Base-by-base conservation (phyloP, 2,329 filamentous ascomycete species). In the Cordyceps militaris region DNA sequence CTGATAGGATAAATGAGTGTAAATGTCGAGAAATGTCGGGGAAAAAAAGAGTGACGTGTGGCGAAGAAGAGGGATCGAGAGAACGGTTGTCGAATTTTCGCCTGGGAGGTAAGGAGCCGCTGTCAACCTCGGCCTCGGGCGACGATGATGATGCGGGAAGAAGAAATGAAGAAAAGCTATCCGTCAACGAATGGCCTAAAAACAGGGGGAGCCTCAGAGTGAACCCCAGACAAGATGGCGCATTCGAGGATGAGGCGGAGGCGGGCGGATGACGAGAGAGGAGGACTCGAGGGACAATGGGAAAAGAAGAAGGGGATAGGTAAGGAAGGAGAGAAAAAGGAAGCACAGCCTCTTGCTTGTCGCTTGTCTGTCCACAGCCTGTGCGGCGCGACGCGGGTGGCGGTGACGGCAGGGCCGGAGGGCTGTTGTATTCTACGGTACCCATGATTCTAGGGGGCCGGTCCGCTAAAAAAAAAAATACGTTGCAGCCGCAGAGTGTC, bases 161-260 rank as follows among this genome's bases (percentile, higher is more conserved):
- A 19, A 24, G 24, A 55, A 53, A 53, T 38, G 40, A 46, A 23
- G 21, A 19, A 47, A 16, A 44, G 16, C 13, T 6, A 9, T 36
- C 38, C 24, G 36, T 4, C 24, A 44, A 26, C 2, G 11, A n/a
- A 32, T 6, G 24, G 23, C 16, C 6, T 28, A 23, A 40, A 53
- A 44, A 42, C 44, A 49, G 44, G 53, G 53, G 53, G n/a, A 24
- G n/a, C n/a, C n/a, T 48, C 24, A 42, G 24, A 49, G 53, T 49
- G 43, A 56, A 49, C 34, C 44, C 44, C 53, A 24, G 53, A 40
- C 43, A 56, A 26, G 34, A 42, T 56, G 53, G 43, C n/a, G 32
- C 32, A 46, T 47, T 48, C 28, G 21, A 28, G 51, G 51, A 54
- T 36, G 51, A 36, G 51, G 42, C 40, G 30, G 51, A 44, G 50